Evolutionary conservation across 345 rosid species (phyloP).

Genomic region (Syzygium aqueum): DNA sequence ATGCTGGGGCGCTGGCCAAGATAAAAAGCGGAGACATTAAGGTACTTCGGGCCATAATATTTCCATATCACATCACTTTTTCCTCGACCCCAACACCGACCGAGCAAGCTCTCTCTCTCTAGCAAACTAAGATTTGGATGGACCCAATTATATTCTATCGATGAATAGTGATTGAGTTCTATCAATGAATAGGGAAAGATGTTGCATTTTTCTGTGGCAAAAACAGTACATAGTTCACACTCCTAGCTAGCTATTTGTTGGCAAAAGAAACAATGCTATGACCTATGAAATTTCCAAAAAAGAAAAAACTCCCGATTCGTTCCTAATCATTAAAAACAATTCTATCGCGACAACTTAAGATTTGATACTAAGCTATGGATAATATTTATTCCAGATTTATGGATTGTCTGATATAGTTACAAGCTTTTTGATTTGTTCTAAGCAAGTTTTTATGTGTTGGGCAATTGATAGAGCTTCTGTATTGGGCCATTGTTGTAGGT

Average conservation of each 20-base stretch:
- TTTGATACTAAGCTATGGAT: background rate
- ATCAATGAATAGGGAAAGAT: constrained; percentile 2
- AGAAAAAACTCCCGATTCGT: background rate
- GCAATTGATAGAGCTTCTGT: background rate
- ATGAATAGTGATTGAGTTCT: background rate
- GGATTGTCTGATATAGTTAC: background rate
- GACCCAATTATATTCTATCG: constrained; percentile 9
- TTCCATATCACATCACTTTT: constrained; percentile 7
- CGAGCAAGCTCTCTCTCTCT: background rate
- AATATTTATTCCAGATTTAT: background rate
- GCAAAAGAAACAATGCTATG: background rate
- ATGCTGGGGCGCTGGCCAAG: constrained; percentile 82
- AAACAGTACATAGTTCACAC: background rate
- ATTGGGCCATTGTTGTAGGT: constrained; percentile 29
- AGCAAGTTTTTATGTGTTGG: background rate
- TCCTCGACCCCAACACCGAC: background rate
- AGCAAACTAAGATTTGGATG: constrained; percentile 19
- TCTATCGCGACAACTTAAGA: background rate
- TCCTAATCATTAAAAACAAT: background rate
- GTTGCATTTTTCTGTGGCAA: background rate
- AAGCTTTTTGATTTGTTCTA: background rate
- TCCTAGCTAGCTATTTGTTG: background rate
- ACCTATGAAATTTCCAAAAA: background rate
- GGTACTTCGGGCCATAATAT: constrained; percentile 27
- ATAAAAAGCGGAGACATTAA: constrained; percentile 79